Evolutionary conservation across 345 rosid species (phyloP).

Genomic region (Streptanthus diversifolius): DNA sequence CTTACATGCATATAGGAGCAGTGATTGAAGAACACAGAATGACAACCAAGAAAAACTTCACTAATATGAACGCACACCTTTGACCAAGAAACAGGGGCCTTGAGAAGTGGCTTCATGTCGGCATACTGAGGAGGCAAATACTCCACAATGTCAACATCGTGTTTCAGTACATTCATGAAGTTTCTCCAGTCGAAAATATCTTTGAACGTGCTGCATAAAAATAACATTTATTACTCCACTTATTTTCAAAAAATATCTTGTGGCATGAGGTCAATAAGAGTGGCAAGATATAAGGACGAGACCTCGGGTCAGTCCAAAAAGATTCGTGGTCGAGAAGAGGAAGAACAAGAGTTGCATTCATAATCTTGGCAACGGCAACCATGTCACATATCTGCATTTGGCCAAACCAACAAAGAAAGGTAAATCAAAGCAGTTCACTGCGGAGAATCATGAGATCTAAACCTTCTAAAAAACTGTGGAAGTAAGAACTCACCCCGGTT

Average conservation of each 20-base stretch:
- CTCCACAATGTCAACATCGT: slow-evolving; percentile 76
- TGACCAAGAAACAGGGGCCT: slow-evolving; percentile 99
- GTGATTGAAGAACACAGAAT: background rate
- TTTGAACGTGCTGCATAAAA: slow-evolving; percentile 69
- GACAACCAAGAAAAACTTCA: background rate
- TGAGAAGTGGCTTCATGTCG: slow-evolving; percentile 54
- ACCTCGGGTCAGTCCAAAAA: slow-evolving; percentile 99
- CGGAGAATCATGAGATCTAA: background rate
- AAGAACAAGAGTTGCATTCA: slow-evolving; percentile 97
- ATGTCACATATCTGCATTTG: slow-evolving; percentile 85
- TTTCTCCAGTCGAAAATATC: slow-evolving; percentile 97
- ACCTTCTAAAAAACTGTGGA: background rate
- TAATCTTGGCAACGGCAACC: slow-evolving; percentile 93
- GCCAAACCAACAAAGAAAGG: slow-evolving; percentile 1
- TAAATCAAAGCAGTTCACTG: background rate
- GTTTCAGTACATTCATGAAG: slow-evolving; percentile 66
- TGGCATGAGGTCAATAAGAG: background rate
- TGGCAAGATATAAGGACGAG: slow-evolving; percentile 1
- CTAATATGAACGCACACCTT: slow-evolving; percentile 51
- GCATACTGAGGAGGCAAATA: slow-evolving; percentile 61
- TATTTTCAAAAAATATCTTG: background rate
- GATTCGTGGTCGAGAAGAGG: slow-evolving; percentile 95
- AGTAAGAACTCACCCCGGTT: slow-evolving; percentile 69
- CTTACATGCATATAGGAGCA: slow-evolving; percentile 14
- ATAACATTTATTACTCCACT: background rate